phyloP scores from a whole-genome alignment of 1,284 basidiomycete genomes.

The Microbotryum violaceum region DNA sequence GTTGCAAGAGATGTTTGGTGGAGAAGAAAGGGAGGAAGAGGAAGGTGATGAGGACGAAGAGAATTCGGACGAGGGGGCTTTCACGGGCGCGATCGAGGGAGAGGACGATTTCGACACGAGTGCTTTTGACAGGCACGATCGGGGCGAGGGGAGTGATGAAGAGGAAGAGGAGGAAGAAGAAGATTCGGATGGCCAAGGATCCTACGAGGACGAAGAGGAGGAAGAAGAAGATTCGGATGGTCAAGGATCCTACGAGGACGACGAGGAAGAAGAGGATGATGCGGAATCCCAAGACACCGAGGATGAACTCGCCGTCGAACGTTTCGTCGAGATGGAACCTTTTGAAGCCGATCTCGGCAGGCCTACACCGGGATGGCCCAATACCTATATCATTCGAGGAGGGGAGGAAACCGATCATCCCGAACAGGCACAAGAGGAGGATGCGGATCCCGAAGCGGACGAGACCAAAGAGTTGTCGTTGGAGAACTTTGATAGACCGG shows the following conservation, averaged over 20 bases:
- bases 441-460: slow-evolving; percentile 22
- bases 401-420: slow-evolving; percentile 29
- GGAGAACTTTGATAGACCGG: slow-evolving; percentile 28
- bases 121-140: background rate
- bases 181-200: background rate
- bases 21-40: slow-evolving; percentile 34
- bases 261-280: slow-evolving; percentile 42
- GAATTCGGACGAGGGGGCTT: slow-evolving; percentile 21
- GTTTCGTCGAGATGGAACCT: slow-evolving; percentile 30
- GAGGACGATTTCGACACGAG: slow-evolving; percentile 7
- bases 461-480: slow-evolving; percentile 14
- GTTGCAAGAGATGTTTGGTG: slow-evolving; percentile 54
- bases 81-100: slow-evolving; percentile 19
- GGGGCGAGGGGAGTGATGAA: slow-evolving; percentile 28
- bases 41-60: slow-evolving; percentile 36
- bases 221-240: slow-evolving; percentile 27
- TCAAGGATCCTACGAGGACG: slow-evolving; percentile 37
- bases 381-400: background rate
- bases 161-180: slow-evolving; percentile 3
- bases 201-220: slow-evolving; percentile 45
- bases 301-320: slow-evolving; percentile 51
- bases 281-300: slow-evolving; percentile 42
- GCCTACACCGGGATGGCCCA: background rate
- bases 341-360: slow-evolving; percentile 20
- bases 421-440: slow-evolving; percentile 35